phyloP scores from a whole-genome alignment of 108 stramenopile species.

The Craspedostauros australis region DNA sequence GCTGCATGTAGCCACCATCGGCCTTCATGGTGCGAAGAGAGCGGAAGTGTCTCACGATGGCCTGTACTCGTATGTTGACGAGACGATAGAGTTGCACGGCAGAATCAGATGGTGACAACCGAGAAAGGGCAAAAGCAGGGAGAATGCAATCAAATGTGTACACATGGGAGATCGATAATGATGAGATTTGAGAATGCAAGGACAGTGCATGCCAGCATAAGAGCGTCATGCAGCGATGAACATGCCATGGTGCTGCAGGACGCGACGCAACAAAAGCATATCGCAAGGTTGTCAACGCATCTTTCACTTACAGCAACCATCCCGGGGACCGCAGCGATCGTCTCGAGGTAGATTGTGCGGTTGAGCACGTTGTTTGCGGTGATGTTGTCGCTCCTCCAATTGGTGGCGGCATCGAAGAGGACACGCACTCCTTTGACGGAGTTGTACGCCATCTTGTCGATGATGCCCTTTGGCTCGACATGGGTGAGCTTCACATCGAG shows the following conservation, averaged over 20 bases:
- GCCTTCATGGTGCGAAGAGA: conserved; percentile 87
- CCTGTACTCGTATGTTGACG: no score
- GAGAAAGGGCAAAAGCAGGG: no score
- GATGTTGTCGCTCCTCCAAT: conserved; percentile 61
- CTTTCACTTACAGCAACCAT: conserved; percentile 73
- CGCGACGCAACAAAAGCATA: no score
- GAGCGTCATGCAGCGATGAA: no score
- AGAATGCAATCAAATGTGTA: no score
- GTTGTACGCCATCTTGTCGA: conserved; percentile 49
- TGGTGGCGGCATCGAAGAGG: conserved; percentile 52
- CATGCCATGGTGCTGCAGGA: no score
- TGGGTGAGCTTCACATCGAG: conserved; percentile 69
- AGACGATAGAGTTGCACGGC: no score
- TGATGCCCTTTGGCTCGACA: conserved; percentile 28
- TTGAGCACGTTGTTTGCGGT: conserved; percentile 65
- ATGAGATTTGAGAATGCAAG: no score
- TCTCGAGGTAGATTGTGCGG: conserved; percentile 82
- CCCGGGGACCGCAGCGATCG: conserved; percentile 86
- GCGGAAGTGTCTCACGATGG: conserved; percentile 84
- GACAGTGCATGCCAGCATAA: no score
- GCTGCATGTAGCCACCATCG: conserved; percentile 90
- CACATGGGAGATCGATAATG: no score
- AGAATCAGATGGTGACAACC: no score
- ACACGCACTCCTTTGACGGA: conserved; percentile 57
- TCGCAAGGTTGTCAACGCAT: conserved; percentile 77